Percentiles rank a stretch among this genome's conserved stretches.
Conservation (phyloP, 2,329 filamentous ascomycete species). For the Scopulariopsis brevicaulis region DNA sequence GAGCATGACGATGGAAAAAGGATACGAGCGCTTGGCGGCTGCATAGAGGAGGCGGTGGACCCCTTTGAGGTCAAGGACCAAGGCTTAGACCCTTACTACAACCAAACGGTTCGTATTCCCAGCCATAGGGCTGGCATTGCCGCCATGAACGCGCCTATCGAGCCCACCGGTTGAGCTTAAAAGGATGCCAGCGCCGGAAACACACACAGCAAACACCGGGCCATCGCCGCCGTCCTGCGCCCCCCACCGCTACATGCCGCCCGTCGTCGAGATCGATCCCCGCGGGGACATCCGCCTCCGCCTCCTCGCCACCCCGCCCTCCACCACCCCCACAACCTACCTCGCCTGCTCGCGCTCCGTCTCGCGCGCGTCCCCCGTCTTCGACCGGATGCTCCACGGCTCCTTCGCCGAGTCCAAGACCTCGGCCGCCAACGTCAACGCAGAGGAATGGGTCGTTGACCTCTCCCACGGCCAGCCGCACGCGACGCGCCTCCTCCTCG, state of each 20-base stretch:
- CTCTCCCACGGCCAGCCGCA: conserved; percentile 18
- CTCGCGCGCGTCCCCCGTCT: conserved; percentile 14
- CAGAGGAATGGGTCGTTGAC: conserved; percentile 13
- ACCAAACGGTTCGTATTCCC: too few species aligned
- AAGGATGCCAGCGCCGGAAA: too few species aligned
- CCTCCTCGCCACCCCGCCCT: conserved; percentile 1
- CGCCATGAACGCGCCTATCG: too few species aligned
- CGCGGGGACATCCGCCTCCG: conserved; percentile 8
- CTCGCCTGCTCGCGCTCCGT: conserved; percentile 16
- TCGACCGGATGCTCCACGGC: conserved; percentile 16
- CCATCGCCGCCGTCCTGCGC: too few species aligned
- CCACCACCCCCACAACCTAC: conserved; percentile 7
- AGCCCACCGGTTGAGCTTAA: too few species aligned
- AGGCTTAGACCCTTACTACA: too few species aligned
- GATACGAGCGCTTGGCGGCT: too few species aligned
- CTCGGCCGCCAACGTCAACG: neutral
- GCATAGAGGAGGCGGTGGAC: too few species aligned
- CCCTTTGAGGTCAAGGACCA: too few species aligned
- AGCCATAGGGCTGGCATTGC: too few species aligned
- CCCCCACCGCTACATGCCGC: neutral
- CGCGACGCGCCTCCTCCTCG: conserved; percentile 15
- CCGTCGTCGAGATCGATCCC: conserved; percentile 5
- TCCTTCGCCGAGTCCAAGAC: conserved; percentile 13
- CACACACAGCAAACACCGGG: too few species aligned
- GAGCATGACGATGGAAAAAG: too few species aligned